Base-by-base conservation (phyloP, 2,329 filamentous ascomycete genomes). In the Phymatotrichopsis omnivora region DNA sequence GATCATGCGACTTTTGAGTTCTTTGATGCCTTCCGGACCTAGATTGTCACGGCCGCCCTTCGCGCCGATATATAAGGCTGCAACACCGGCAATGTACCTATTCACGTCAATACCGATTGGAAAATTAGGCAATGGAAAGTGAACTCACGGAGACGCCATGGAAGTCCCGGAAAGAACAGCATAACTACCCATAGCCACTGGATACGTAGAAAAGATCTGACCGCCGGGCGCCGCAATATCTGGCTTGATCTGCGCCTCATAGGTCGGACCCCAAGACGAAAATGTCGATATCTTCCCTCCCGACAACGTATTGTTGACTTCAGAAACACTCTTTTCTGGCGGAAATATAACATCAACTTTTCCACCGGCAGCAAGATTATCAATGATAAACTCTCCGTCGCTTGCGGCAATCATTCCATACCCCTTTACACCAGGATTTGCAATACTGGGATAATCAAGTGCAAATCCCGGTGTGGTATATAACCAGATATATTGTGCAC, bases 241-340 rank as follows among this genome's bases (percentile, higher is more conserved):
- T 0, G 74, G 74, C 60, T 75, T 75, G 36, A 72, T 60, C 34
- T 71, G 68, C 52, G 74, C 64, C 56, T 79, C 74, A 59, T 68
- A 78, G 3, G 70, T 75, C 2, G 76, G 76, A 6, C 75, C 75
- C 75, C 75, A 80, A 5, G 68, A 71, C 31, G 71, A 74, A 59
- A 65, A 77, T 4, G 60, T 61, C 56, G 69, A 75, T 25, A 72
- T 58, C 34, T 67, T 71, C 5, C 75, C 76, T 1, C 69, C 72
- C 0, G 68, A 70, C 0, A 45, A 8, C 17, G 39, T 46, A 31
- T 58, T 56, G 5, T 35, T 34, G 23, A 53, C 24, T 19, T 24
- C 20, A n/a, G n/a, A n/a, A n/a, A n/a, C n/a, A n/a, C 47, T 41
- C 44, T 49, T 44, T 25, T 47, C 38, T 6, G 49, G 45, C 3